Base-by-base conservation (phyloP, 768 basidiomycete genomes). In the Agrocybe praecox region DNA sequence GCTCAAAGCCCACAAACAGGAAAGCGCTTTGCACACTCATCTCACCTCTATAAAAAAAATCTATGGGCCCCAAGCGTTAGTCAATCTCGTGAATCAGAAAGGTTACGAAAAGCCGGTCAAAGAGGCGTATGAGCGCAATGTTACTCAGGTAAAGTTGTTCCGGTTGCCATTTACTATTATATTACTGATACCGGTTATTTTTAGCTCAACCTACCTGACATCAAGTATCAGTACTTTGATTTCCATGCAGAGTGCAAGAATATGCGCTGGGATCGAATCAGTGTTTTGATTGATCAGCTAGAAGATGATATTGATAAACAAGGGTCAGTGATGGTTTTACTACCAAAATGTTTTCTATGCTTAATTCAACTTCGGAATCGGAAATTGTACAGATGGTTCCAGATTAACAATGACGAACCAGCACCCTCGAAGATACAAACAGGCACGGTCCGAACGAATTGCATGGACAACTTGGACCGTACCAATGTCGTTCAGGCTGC, bases 401-500 rank as follows among this genome's bases (percentile, higher is more conserved):
- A 88, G 54, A 71, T 90, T 29, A 83, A 88, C 49, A 69, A 81
- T 32, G 68, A 72, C 12, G 70, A 75, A 22, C 56, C 73, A 5
- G 73, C 76, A 23, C 84, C 85, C 0, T 71, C 84, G 21, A 78
- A 75, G 55, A 72, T 80, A 33, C 97, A 99, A 67, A 77, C 67
- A 19, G 95, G 95, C 18, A 80, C 85, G 46, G 85, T 97, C 43
- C 84, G 97, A 45, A 96, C 95, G 8, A 99, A 98, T 69, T 98
- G 97, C 73, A 97, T 97, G 97, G 96, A 98, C 70, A 90, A 88
- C 65, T 77, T 98, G 56, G 97, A 99, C 68, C 85, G 97, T 49
- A 99, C 97, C 46, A 98, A 98, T 70, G 96, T 99, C 43, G 90
- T 94, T 5, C 97, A 99, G 70, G 89, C 92, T 17, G 84, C 96